phyloP scores from a whole-genome alignment of 2,329 filamentous ascomycete genomes.

The Penicillium sp. region DNA sequence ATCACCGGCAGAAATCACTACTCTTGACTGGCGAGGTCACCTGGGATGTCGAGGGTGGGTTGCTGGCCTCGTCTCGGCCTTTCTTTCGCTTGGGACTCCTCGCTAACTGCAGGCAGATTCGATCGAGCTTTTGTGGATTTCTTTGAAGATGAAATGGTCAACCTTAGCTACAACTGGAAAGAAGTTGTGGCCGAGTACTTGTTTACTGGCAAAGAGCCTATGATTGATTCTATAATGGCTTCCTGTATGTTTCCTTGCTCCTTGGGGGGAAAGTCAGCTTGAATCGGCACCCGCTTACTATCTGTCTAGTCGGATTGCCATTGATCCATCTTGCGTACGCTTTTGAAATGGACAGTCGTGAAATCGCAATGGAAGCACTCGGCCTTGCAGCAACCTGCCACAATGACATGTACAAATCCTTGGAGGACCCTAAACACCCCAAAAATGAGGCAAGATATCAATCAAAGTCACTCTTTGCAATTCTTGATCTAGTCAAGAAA shows the following conservation, averaged over 20 bases:
- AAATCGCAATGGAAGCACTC: slow-evolving; percentile 85
- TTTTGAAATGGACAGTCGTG: slow-evolving; percentile 80
- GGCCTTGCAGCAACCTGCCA: slow-evolving; percentile 64
- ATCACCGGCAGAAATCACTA: slow-evolving; percentile 78
- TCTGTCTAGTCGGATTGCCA: slow-evolving; percentile 72
- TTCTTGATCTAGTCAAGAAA: slow-evolving; percentile 65
- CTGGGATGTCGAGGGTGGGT: slow-evolving; percentile 67
- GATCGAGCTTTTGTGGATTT: slow-evolving; percentile 92
- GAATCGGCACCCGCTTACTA: slow-evolving; percentile 25
- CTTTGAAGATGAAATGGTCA: slow-evolving; percentile 85
- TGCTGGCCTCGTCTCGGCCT: neutral
- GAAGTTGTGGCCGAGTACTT: slow-evolving; percentile 72
- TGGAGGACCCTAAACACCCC: slow-evolving; percentile 72
- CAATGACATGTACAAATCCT: slow-evolving; percentile 56
- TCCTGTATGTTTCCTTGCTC: slow-evolving; percentile 61
- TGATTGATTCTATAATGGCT: slow-evolving; percentile 76
- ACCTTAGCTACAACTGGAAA: slow-evolving; percentile 79
- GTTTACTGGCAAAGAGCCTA: slow-evolving; percentile 63
- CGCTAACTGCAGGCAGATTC: slow-evolving; percentile 52
- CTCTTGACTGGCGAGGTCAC: slow-evolving; percentile 82
- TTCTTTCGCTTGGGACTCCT: neutral
- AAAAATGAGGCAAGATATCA: slow-evolving; percentile 57
- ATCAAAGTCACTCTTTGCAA: slow-evolving; percentile 63
- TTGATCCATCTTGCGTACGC: slow-evolving; percentile 96
- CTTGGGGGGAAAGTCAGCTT: neutral